Conservation (phyloP, 2,329 filamentous ascomycete genomes). For the Tolypocladium nubicola region DNA sequence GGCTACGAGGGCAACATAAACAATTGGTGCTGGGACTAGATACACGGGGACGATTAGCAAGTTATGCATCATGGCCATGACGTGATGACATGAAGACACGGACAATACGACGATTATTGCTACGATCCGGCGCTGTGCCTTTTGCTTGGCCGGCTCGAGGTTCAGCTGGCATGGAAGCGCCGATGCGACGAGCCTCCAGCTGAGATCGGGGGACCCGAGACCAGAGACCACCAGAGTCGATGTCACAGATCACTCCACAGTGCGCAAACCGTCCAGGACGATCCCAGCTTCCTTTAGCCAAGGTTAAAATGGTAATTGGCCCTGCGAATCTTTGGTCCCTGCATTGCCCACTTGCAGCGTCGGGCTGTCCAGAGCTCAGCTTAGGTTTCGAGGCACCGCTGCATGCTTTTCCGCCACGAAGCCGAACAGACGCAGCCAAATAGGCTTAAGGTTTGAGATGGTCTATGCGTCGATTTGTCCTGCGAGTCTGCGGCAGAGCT, state of each 20-base stretch:
- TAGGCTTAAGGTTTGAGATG: no score
- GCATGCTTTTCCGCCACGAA: no score
- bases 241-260: not conserved
- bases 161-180: not conserved
- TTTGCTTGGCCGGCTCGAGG: not conserved
- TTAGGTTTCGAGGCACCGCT: no score
- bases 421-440: no score
- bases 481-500: no score
- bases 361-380: no score
- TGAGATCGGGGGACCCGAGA: no score
- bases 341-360: no score
- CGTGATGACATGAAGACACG: not conserved
- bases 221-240: not conserved
- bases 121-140: not conserved
- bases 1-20: not conserved
- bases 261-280: not conserved
- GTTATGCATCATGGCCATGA: not conserved
- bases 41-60: not conserved
- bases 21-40: not conserved
- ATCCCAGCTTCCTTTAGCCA: no score
- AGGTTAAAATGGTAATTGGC: no score
- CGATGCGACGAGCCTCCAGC: not conserved
- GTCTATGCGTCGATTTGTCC: no score
- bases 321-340: no score
- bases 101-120: not conserved